phyloP scores from a whole-genome alignment of 352 stramenopile species.

The Phytopythium litorale region DNA sequence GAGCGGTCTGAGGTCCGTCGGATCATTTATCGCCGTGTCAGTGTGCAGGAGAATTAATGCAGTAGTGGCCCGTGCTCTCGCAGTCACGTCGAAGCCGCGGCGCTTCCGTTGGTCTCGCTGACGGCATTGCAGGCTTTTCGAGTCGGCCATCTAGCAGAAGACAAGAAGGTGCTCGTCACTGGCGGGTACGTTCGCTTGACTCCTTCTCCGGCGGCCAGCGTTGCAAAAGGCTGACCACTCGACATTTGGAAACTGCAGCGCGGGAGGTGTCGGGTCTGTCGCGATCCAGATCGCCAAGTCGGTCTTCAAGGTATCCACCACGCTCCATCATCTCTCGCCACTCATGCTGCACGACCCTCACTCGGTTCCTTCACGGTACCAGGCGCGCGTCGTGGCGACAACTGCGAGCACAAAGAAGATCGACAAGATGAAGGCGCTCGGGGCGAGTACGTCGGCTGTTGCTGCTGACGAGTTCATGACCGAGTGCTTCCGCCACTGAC shows the following conservation, averaged over 20 bases:
- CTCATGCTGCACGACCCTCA: neutral
- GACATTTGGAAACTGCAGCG: conserved; percentile 17
- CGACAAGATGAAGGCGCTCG: conserved; percentile 58
- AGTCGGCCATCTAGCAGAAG: conserved; percentile 37
- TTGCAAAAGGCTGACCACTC: neutral
- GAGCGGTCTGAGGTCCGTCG: conserved; percentile 45
- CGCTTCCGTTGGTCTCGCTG: conserved; percentile 52
- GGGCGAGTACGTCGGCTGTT: conserved; percentile 20
- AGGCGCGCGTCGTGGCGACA: conserved; percentile 63
- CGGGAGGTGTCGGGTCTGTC: conserved; percentile 63
- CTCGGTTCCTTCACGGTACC: neutral
- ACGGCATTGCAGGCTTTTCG: conserved; percentile 55
- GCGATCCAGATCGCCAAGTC: conserved; percentile 74
- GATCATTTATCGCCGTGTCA: neutral
- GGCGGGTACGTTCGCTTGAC: conserved; percentile 29
- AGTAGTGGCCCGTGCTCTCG: neutral
- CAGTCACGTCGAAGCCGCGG: conserved; percentile 64
- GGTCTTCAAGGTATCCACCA: conserved; percentile 54
- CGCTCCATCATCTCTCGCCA: neutral
- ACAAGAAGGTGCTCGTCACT: conserved; percentile 75
- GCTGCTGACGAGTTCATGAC: neutral
- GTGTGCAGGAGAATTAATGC: neutral
- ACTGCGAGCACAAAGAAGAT: conserved; percentile 66
- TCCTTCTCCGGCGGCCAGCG: neutral
- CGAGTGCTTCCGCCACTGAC: neutral